These are phyloP conservation scores for Trichothecium roseum DNA, from an alignment of 2,329 filamentous ascomycete genomes.

Conservation along the genomic window DNA sequence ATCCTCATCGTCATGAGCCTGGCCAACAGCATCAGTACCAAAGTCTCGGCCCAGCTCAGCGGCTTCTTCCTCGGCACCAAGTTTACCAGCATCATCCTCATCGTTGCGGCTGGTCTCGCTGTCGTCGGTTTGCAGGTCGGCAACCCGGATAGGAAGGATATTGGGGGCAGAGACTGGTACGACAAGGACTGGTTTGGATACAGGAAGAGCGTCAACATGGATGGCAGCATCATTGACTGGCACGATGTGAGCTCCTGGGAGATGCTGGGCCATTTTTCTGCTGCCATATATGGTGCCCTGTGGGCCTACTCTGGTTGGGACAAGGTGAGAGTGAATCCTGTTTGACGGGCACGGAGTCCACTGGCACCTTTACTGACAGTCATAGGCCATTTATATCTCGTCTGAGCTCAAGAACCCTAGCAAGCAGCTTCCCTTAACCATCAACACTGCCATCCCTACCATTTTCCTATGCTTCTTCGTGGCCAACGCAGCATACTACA, in stretches of 20 bases:
- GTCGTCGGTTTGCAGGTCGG: constrained; percentile 31
- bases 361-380: not conserved
- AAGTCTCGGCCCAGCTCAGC: constrained; percentile 43
- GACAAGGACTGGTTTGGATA: constrained; percentile 44
- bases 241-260: constrained; percentile 40
- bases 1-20: constrained; percentile 35
- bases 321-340: constrained; percentile 35
- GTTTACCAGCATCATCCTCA: constrained; percentile 35
- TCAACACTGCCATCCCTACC: constrained; percentile 49
- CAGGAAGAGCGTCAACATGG: constrained; percentile 37
- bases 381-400: constrained; percentile 42
- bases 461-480: constrained; percentile 49
- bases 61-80: constrained; percentile 45
- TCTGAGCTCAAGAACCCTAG: constrained; percentile 40
- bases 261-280: constrained; percentile 46
- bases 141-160: constrained; percentile 19
- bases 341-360: no score
- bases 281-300: constrained; percentile 49
- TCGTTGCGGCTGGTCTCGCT: constrained; percentile 37
- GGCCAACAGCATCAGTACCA: constrained; percentile 46
- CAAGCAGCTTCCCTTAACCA: constrained; percentile 46
- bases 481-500: constrained; percentile 52
- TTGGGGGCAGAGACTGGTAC: constrained; percentile 41
- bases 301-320: constrained; percentile 61
- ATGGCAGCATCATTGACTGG: constrained; percentile 40